These are phyloP conservation scores for Zymoseptoria pseudotritici DNA, from an alignment of 2,329 filamentous ascomycete genomes.

Conservation along the genomic window DNA sequence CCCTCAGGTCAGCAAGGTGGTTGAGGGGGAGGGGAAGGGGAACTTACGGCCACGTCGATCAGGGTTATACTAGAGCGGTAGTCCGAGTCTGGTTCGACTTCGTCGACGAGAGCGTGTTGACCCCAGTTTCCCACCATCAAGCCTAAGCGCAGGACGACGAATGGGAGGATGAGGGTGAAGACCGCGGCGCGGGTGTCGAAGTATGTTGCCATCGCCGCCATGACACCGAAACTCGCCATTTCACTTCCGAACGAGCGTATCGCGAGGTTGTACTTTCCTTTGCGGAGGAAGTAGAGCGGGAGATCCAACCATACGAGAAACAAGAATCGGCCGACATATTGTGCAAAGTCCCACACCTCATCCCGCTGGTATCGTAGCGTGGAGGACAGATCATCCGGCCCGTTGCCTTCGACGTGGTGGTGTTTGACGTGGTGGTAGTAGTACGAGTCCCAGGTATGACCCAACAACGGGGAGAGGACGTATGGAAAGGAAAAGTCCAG, in stretches of 20 bases:
- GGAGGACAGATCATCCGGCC: constrained; percentile 66
- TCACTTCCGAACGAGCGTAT: constrained; percentile 56
- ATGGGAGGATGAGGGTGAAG: constrained; percentile 60
- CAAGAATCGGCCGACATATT: constrained; percentile 66
- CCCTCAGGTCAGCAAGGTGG: no score
- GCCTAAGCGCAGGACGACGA: constrained; percentile 58
- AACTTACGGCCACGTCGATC: constrained; percentile 66
- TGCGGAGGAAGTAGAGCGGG: constrained; percentile 63
- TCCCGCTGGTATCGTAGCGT: constrained; percentile 73
- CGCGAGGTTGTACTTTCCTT: constrained; percentile 50
- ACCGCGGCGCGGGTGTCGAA: constrained; percentile 49
- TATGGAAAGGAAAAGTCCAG: constrained; percentile 66
- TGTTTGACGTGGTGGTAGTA: constrained; percentile 83
- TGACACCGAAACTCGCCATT: constrained; percentile 46
- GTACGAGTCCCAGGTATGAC: constrained; percentile 79
- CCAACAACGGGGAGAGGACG: constrained; percentile 66
- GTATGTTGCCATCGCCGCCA: constrained; percentile 45
- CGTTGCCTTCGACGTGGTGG: constrained; percentile 76
- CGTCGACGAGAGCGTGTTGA: constrained; percentile 74
- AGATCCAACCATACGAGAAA: constrained; percentile 69
- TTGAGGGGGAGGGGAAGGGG: constrained; percentile 1
- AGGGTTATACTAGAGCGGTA: constrained; percentile 72
- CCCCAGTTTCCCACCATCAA: constrained; percentile 82
- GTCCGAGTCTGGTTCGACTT: constrained; percentile 66
- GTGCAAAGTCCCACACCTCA: constrained; percentile 56